A percentile compares a stretch with the other conserved stretches of the same genome.
Conservation (phyloP, 2,329 filamentous ascomycete genomes). For the Colletotrichum liriopes region DNA sequence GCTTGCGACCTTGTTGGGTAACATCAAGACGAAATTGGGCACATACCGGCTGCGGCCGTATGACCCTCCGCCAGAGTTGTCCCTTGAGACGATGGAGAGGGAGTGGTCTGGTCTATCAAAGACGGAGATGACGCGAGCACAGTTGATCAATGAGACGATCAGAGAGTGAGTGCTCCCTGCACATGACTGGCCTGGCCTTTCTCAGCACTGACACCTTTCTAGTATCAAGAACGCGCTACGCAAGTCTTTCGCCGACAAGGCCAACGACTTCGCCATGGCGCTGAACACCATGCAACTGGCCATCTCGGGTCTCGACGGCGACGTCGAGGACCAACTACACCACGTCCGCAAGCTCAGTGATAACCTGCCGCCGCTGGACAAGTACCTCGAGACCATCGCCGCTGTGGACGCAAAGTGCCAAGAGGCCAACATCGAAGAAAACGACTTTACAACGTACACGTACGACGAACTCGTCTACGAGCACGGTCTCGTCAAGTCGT, state of each 20-base stretch:
- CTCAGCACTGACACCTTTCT: conserved; percentile 49
- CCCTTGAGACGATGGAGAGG: conserved; percentile 84
- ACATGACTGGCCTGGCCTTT: conserved; percentile 47
- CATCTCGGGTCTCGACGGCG: conserved; percentile 96
- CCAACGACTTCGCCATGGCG: conserved; percentile 96
- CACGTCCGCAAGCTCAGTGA: conserved; percentile 90
- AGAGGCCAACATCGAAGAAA: conserved; percentile 98
- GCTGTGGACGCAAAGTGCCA: conserved; percentile 89
- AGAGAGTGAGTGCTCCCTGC: conserved; percentile 76
- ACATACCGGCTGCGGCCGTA: conserved; percentile 95
- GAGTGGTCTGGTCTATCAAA: conserved; percentile 87
- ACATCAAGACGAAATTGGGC: conserved; percentile 98
- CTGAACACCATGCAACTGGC: conserved; percentile 95
- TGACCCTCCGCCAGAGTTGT: conserved; percentile 87
- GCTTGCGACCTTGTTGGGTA: conserved; percentile 90
- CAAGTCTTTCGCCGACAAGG: conserved; percentile 95
- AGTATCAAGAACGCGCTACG: conserved; percentile 96
- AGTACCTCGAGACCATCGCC: conserved; percentile 90
- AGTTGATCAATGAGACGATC: conserved; percentile 98
- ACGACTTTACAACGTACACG: conserved; percentile 99
- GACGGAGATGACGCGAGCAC: conserved; percentile 89
- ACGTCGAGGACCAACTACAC: conserved; percentile 93
- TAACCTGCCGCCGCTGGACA: conserved; percentile 89
- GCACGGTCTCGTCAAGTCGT: conserved; percentile 89
- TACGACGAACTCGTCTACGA: conserved; percentile 98